A percentile compares a stretch with the other conserved stretches of the same genome.
phyloP scores from a whole-genome alignment of 1,284 basidiomycete species.

The Chiua sp. region DNA sequence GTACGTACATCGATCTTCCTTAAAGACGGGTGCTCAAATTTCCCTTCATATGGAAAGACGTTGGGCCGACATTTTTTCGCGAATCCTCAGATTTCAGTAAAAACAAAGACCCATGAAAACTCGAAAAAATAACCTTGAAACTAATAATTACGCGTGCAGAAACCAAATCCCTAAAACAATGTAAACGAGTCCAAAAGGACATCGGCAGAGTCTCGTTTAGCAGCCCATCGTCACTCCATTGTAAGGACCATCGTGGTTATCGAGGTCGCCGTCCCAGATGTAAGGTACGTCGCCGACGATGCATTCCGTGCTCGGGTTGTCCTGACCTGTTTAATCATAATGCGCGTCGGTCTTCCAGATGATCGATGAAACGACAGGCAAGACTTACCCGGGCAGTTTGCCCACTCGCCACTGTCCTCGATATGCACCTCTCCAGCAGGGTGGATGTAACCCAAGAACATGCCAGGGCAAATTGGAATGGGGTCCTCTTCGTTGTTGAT shows the following conservation, averaged over 20 bases:
- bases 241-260: constrained; percentile 65
- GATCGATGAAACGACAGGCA: neutral
- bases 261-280: constrained; percentile 49
- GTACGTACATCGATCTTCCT: too few species aligned
- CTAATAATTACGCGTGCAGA: neutral
- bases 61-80: too few species aligned
- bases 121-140: neutral
- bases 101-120: too few species aligned
- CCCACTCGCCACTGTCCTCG: constrained; percentile 51
- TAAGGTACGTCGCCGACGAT: constrained; percentile 60
- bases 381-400: constrained; percentile 47
- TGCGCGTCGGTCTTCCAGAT: neutral
- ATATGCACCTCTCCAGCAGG: constrained; percentile 66
- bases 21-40: too few species aligned
- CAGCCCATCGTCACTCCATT: constrained; percentile 58
- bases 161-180: neutral
- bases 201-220: constrained; percentile 8
- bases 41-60: too few species aligned
- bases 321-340: constrained; percentile 48
- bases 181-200: neutral
- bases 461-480: constrained; percentile 56
- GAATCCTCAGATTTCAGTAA: too few species aligned
- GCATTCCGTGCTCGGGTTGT: constrained; percentile 58
- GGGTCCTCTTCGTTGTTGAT: constrained; percentile 59
- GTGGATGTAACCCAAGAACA: constrained; percentile 58